Evolutionary conservation across 2,329 filamentous ascomycete genomes (phyloP).

Genomic region (Aaosphaeria pasadenensis): DNA sequence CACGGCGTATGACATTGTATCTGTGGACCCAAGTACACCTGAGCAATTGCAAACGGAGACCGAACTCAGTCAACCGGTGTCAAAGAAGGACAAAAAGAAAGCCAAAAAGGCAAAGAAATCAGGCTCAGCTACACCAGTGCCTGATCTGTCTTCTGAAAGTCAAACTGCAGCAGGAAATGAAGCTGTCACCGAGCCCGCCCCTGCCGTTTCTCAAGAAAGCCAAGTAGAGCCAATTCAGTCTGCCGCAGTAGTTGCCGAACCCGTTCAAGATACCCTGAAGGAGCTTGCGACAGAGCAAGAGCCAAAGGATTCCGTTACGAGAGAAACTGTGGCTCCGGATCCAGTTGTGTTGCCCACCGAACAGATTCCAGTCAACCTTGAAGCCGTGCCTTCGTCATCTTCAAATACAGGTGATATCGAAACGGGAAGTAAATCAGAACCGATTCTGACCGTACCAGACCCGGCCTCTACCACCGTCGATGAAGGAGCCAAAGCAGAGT

Average conservation of each 20-base stretch:
- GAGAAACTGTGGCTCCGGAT: not conserved
- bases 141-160: not conserved
- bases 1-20: not conserved
- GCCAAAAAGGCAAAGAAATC: slow-evolving; percentile 9
- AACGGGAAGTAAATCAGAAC: not conserved
- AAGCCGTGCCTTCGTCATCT: too few relatives aligned
- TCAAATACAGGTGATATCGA: not conserved
- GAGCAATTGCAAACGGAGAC: slow-evolving; percentile 1
- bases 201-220: too few relatives aligned
- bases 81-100: slow-evolving; percentile 6
- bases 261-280: too few relatives aligned
- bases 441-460: not conserved
- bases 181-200: not conserved
- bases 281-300: too few relatives aligned
- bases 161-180: not conserved
- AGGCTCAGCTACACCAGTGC: slow-evolving; percentile 1
- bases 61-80: not conserved
- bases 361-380: too few relatives aligned
- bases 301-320: too few relatives aligned
- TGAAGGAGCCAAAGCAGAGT: slow-evolving; percentile 5
- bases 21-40: slow-evolving; percentile 1
- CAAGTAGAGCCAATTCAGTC: too few relatives aligned
- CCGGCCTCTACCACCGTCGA: slow-evolving; percentile 2
- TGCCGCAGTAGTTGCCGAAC: too few relatives aligned
- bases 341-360: too few relatives aligned